Conservation (phyloP, 1,284 basidiomycete genomes). For the Pascua sp. region DNA sequence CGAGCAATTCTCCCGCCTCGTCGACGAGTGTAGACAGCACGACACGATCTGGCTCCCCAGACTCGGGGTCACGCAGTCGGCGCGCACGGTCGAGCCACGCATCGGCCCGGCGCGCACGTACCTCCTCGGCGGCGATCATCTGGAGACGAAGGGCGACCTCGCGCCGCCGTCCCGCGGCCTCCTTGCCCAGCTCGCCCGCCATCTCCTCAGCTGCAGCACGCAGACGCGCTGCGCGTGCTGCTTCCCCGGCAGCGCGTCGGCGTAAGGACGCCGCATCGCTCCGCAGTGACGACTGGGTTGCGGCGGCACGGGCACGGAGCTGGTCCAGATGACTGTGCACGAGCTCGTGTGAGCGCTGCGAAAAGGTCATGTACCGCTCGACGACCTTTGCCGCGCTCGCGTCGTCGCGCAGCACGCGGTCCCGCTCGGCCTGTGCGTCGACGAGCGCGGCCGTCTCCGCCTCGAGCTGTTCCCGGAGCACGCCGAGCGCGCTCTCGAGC, state of each 20-base stretch:
- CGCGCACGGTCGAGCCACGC: constrained; percentile 45
- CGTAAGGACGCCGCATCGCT: constrained; percentile 29
- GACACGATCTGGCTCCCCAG: constrained; percentile 21
- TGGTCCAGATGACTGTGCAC: constrained; percentile 65
- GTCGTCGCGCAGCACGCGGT: constrained; percentile 63
- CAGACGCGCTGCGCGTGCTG: constrained; percentile 52
- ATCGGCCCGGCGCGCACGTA: constrained; percentile 37
- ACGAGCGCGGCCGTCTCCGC: constrained; percentile 64
- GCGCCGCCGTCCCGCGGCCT: constrained; percentile 68
- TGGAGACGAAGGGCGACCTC: constrained; percentile 68
- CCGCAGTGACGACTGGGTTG: constrained; percentile 61
- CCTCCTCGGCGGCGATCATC: constrained; percentile 66
- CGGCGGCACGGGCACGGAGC: constrained; percentile 57
- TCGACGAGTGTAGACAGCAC: constrained; percentile 39
- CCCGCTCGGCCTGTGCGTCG: constrained; percentile 58
- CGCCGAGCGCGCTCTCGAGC: constrained; percentile 60
- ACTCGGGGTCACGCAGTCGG: constrained; percentile 23
- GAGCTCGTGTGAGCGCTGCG: constrained; percentile 68
- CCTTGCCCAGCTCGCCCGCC: constrained; percentile 66
- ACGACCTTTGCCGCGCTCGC: constrained; percentile 76
- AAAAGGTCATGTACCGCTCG: constrained; percentile 86
- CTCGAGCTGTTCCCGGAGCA: constrained; percentile 57
- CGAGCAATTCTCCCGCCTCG: constrained; percentile 65
- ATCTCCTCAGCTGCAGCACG: constrained; percentile 67
- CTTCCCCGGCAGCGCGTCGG: constrained; percentile 24